These are phyloP conservation scores for Saccharomycopsis fermentans DNA, from an alignment of 805 yeast species.

Conservation along the genomic window DNA sequence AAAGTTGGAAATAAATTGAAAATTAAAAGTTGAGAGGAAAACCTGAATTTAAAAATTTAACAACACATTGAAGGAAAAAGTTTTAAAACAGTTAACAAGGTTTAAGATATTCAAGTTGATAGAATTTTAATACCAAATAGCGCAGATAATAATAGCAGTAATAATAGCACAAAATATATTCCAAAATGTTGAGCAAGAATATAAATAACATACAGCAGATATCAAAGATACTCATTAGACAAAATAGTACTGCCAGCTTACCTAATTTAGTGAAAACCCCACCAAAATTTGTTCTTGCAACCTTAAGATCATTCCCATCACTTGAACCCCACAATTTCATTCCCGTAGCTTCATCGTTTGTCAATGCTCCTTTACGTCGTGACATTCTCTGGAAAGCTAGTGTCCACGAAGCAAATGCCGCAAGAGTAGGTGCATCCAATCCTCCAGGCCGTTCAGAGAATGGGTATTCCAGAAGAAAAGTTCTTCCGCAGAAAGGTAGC, in stretches of 20 bases:
- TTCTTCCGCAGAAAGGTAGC: slow-evolving; percentile 83
- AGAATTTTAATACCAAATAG: too few relatives aligned
- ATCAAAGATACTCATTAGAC: too few relatives aligned
- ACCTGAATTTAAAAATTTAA: too few relatives aligned
- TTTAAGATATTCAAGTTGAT: too few relatives aligned
- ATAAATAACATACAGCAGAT: not conserved
- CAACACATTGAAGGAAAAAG: too few relatives aligned
- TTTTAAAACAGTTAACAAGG: too few relatives aligned
- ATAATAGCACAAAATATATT: too few relatives aligned
- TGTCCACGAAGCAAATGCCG: slow-evolving; percentile 79
- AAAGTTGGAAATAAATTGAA: too few relatives aligned
- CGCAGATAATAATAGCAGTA: too few relatives aligned
- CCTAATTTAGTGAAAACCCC: not conserved
- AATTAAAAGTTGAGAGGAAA: too few relatives aligned
- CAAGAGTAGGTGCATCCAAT: slow-evolving; percentile 80
- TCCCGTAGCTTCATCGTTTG: slow-evolving; percentile 63
- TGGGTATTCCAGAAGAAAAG: slow-evolving; percentile 74
- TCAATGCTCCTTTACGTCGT: slow-evolving; percentile 72
- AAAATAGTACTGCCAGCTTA: not conserved
- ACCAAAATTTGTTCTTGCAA: slow-evolving; percentile 63
- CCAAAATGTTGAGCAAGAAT: not conserved
- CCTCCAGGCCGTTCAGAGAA: slow-evolving; percentile 82
- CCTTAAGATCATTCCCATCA: slow-evolving; percentile 79
- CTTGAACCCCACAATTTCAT: slow-evolving; percentile 72
- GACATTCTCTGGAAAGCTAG: slow-evolving; percentile 94